Percentiles rank a stretch among this genome's conserved stretches.
Conservation (phyloP, 2,329 filamentous ascomycete genomes). For the Lasiodiplodia hormozganensis region DNA sequence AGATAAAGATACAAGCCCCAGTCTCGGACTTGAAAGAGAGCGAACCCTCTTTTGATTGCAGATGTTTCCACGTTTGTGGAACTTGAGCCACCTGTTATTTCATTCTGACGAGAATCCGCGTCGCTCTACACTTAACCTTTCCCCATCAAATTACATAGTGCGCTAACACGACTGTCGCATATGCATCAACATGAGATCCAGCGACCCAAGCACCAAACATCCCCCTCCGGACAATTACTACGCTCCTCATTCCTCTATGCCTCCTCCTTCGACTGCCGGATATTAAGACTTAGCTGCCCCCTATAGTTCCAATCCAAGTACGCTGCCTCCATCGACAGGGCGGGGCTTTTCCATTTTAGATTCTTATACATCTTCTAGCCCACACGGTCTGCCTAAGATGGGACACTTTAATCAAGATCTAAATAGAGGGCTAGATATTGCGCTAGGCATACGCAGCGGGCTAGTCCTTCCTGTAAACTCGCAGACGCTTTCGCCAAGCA, state of each 20-base stretch:
- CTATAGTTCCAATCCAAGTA: background rate
- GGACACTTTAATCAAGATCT: constrained; percentile 29
- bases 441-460: constrained; percentile 38
- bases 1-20: constrained; percentile 24
- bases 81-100: no score
- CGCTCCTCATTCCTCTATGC: constrained; percentile 13
- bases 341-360: constrained; percentile 1
- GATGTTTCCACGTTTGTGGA: no score
- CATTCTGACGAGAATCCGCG: no score
- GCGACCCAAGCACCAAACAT: constrained; percentile 22
- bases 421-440: constrained; percentile 37
- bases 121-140: no score
- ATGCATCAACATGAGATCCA: constrained; percentile 24
- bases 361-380: background rate
- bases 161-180: no score
- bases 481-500: constrained; percentile 40
- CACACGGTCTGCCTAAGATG: constrained; percentile 10
- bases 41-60: no score
- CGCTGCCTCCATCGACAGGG: constrained; percentile 19
- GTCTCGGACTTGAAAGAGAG: no score
- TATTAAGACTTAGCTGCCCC: constrained; percentile 16
- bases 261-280: constrained; percentile 9
- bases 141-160: no score
- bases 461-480: constrained; percentile 40
- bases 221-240: constrained; percentile 20